Percentiles rank a stretch among this genome's conserved stretches.
Evolutionary conservation across 2,329 filamentous ascomycete genomes (phyloP).

Genomic region (Fusarium luffae): DNA sequence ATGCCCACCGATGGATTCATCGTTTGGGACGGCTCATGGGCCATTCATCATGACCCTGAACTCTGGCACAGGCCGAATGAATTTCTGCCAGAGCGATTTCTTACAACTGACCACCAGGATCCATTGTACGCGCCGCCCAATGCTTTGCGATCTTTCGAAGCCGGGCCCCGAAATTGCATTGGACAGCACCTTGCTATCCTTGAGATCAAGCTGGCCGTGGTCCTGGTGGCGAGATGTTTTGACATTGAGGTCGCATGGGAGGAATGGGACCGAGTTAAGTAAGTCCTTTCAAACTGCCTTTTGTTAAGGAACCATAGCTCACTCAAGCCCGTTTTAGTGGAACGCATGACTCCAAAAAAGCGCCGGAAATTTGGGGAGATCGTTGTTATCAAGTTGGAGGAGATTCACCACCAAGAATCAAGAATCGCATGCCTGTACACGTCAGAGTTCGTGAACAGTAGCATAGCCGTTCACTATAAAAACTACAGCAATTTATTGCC

Average conservation of each 20-base stretch:
- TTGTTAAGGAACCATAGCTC: not conserved
- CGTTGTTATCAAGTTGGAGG: conserved; percentile 54
- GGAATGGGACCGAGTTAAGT: conserved; percentile 32
- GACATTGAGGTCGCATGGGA: conserved; percentile 36
- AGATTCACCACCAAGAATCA: conserved; percentile 47
- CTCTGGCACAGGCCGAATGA: conserved; percentile 28
- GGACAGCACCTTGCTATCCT: conserved; percentile 66
- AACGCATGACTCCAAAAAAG: not conserved
- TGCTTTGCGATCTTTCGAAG: conserved; percentile 65
- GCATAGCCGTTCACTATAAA: not conserved
- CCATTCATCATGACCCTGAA: conserved; percentile 28
- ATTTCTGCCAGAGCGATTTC: conserved; percentile 35
- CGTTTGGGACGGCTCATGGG: conserved; percentile 31
- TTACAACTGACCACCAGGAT: conserved; percentile 31
- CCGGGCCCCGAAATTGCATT: conserved; percentile 66
- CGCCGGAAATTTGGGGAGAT: conserved; percentile 48
- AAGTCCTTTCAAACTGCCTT: not conserved
- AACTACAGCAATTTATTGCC: not conserved
- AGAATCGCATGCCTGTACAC: conserved; percentile 54
- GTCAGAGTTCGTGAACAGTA: conserved; percentile 28
- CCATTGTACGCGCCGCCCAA: conserved; percentile 41
- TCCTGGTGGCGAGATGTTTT: conserved; percentile 28
- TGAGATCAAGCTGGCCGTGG: conserved; percentile 29
- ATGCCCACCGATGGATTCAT: conserved; percentile 48
- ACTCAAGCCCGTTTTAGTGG: not conserved